Evolutionary conservation across 768 basidiomycete genomes (phyloP), one percentile per base, ranked within the genome.

Genomic region (Pulveroboletus ravenelii): DNA sequence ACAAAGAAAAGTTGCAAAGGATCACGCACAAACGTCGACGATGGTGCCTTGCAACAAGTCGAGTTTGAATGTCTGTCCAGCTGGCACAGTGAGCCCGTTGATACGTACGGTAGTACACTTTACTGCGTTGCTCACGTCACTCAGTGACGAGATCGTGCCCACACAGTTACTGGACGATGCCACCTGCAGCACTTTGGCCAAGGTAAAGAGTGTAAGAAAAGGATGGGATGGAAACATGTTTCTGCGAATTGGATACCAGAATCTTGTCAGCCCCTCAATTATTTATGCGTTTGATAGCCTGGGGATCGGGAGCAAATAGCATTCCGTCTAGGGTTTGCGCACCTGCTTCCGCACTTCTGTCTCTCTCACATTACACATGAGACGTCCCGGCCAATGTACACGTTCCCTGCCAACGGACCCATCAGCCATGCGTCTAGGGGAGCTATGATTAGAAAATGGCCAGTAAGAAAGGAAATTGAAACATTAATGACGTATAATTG

Each of bases 21-120:
- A 43, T 27, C 17, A 67, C 78, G 60, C 55, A 82, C 82, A 64
- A 65, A 85, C 65, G 43, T 78, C 83, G 52, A 86, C 84, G 5
- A 73, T 81, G 2, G 81, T 76, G 6, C 78, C 78, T 23, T 64
- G 56, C 36, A 70, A 51, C 31, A 85, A 69, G 17, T 63, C 55
- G 29, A 85, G 72, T 14, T 67, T 70, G 58, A 85, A 72, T 0
- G 71, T 74, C 64, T 76, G 44, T 13, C 80, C 81, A 31, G 72
- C 76, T 12, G 81, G 77, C 32, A 83, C 82, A 8, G 76, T 79
- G 64, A 84, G 82, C 10, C 66, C 53, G 37, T 78, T 72, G 60
- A 84, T 76, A 55, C 77, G 78, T 47, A 85, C 77, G 4, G 78
- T 80, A 2, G 72, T 78, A 62, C 84, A 86, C 54, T 70, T 54